Base-by-base conservation (phyloP, 257 asterid species). In the Solanum chilense region DNA sequence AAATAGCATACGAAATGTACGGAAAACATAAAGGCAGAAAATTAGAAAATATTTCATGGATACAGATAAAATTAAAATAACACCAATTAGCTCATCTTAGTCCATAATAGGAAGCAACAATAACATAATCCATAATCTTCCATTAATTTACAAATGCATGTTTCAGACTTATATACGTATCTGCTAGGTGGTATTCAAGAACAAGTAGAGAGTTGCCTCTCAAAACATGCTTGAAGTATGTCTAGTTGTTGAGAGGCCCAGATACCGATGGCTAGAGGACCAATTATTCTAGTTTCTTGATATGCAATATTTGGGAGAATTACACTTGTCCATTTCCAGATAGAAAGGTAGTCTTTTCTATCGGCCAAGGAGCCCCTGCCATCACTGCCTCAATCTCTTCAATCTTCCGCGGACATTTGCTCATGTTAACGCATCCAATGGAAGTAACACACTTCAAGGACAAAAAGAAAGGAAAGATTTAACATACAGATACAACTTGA, bases 311-410 rank as follows among this genome's bases (percentile, higher is more conserved):
- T 44, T 42, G 62, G 62, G 83, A 21, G 52, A 37, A 21, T 86
- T 88, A 91, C 70, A 82, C 20, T 69, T 25, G 88, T 37, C 91
- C 91, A 86, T 80, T 87, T 70, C 82, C 89, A 74, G 85, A 52
- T 83, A 86, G 74, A 64, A 85, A 12, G 80, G 84, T 56, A 11
- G 91, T 87, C 88, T 62, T 87, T 52, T 88, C 84, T 60, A 97
- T 93, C 14, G 95, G 95, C 99, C 98, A 97, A 23, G 98, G 94
- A 35, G 92, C 96, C 62, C 99, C 99, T 10, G 92, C 98, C 98
- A 95, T 97, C 74, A 97, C 98, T 76, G 97, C 97, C 90, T 97
- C 99, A 8, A 97, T 95, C 69, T 97, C 98, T 86, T 90, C 87
- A 86, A 95, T 91, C 93, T 93, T 93, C 64, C 98, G 94, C 7